A percentile compares a stretch with the other conserved stretches of the same genome.
Conservation (phyloP, 176 grass and related monocot genomes). For the Miscanthus lutarioriparius region DNA sequence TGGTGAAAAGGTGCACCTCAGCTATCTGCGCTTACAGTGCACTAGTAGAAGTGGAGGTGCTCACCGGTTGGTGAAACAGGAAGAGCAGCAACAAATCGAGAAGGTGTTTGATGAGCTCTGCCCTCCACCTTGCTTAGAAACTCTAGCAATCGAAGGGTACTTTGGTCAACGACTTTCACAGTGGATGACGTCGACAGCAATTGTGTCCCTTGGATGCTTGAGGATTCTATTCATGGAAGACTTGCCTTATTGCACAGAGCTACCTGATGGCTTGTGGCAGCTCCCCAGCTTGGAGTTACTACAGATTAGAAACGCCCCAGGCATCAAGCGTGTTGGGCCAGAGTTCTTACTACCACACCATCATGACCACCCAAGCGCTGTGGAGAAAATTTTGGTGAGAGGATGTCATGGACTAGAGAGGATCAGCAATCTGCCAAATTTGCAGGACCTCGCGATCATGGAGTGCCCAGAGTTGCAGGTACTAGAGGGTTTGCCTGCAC, state of each 20-base stretch:
- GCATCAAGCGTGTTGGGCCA: neutral
- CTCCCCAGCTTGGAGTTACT: neutral
- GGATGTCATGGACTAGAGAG: neutral
- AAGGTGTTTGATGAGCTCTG: conserved; percentile 19
- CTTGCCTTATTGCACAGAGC: neutral
- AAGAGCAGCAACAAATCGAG: neutral
- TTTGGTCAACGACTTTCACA: neutral
- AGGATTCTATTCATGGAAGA: neutral
- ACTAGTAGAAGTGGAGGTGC: neutral
- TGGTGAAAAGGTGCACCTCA: neutral
- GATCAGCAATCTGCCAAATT: neutral
- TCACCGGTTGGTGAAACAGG: neutral
- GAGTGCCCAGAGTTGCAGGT: neutral
- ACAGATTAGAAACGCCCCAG: neutral
- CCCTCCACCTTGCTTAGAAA: neutral
- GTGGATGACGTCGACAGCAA: neutral
- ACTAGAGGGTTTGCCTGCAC: neutral
- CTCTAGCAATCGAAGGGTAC: neutral
- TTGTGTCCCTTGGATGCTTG: neutral
- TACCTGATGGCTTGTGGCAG: neutral
- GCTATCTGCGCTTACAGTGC: neutral
- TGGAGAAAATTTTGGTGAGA: neutral
- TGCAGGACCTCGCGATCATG: neutral
- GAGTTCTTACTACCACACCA: neutral
- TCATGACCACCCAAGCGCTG: no score